phyloP scores from a whole-genome alignment of 805 yeast species.

The Pichia insulana region DNA sequence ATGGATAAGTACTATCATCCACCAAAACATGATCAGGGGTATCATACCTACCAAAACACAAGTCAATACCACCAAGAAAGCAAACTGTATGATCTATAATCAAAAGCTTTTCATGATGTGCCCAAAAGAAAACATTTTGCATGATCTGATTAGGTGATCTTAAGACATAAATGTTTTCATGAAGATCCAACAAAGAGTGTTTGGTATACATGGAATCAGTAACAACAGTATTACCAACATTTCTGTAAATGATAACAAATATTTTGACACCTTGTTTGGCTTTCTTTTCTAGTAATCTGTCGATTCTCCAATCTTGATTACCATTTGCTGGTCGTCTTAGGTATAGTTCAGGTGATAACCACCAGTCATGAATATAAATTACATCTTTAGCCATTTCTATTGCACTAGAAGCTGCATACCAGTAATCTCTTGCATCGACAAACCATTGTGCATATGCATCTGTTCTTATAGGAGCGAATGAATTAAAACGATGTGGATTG shows the following conservation, averaged over 20 bases:
- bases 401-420: conserved; percentile 94
- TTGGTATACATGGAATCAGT: conserved; percentile 93
- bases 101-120: conserved; percentile 92
- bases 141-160: conserved; percentile 93
- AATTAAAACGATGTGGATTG: conserved; percentile 62
- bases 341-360: conserved; percentile 92
- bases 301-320: conserved; percentile 88
- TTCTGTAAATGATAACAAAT: conserved; percentile 84
- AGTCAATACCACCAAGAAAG: conserved; percentile 90
- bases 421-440: conserved; percentile 86
- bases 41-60: conserved; percentile 93
- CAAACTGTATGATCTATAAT: conserved; percentile 82
- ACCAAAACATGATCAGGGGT: conserved; percentile 89
- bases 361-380: conserved; percentile 95
- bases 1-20: conserved; percentile 49
- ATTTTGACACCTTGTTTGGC: conserved; percentile 95
- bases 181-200: conserved; percentile 79
- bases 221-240: conserved; percentile 87
- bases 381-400: conserved; percentile 89
- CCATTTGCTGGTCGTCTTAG: conserved; percentile 92
- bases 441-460: conserved; percentile 92
- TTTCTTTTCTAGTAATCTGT: conserved; percentile 74
- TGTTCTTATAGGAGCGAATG: conserved; percentile 87
- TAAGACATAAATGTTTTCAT: conserved; percentile 79
- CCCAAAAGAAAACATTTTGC: conserved; percentile 95